Evolutionary conservation across 306 rosid species (phyloP).

Genomic region (Gastrolobium villosum): DNA sequence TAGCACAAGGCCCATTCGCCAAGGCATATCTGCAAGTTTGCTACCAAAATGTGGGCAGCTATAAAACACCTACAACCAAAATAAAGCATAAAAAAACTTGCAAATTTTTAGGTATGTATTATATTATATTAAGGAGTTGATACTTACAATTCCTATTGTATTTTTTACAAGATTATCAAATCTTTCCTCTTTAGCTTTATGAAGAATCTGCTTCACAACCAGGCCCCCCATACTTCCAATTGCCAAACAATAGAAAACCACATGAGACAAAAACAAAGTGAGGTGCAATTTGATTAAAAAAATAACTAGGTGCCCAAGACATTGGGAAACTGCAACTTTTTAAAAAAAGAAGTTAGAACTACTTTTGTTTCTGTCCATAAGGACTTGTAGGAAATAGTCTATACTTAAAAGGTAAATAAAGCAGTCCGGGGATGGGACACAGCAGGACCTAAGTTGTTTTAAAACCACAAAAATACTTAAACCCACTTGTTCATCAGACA

Average conservation of each 20-base stretch:
- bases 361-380: constrained; percentile 13
- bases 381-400: constrained; percentile 35
- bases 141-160: constrained; percentile 88
- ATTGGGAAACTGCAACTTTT: constrained; percentile 17
- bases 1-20: constrained; percentile 94
- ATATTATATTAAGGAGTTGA: constrained; percentile 38
- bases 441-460: background rate
- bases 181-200: constrained; percentile 80
- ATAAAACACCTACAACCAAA: constrained; percentile 82
- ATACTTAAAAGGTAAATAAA: constrained; percentile 16
- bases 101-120: constrained; percentile 26
- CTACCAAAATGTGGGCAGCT: constrained; percentile 99
- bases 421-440: background rate
- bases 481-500: background rate
- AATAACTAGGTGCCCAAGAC: constrained; percentile 30
- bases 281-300: constrained; percentile 27
- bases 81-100: constrained; percentile 30
- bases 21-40: constrained; percentile 98
- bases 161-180: constrained; percentile 77
- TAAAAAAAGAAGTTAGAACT: constrained; percentile 2
- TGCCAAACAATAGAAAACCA: constrained; percentile 40
- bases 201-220: constrained; percentile 92
- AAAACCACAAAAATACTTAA: constrained; percentile 5
- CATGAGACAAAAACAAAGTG: background rate
- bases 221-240: constrained; percentile 92